Evolutionary conservation across 768 basidiomycete genomes (phyloP).

Genomic region (Podaxis sp.): DNA sequence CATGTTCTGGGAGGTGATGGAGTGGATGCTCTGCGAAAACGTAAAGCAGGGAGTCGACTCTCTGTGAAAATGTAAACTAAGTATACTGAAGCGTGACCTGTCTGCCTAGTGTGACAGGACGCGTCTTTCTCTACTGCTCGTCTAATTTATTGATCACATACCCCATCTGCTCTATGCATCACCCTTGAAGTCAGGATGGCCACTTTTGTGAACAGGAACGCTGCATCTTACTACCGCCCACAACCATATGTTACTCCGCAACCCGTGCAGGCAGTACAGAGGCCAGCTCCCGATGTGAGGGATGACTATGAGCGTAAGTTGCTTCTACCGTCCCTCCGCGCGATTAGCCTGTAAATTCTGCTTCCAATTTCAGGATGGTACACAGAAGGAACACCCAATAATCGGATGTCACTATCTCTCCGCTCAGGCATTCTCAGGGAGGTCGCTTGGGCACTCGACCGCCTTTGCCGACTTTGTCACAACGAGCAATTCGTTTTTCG

Average conservation of each 20-base stretch:
- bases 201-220: conserved; percentile 14
- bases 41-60: neutral
- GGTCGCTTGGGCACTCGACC: conserved; percentile 85
- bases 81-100: neutral
- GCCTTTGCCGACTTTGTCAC: conserved; percentile 73
- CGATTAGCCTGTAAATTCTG: conserved; percentile 5
- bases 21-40: neutral
- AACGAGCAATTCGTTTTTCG: conserved; percentile 75
- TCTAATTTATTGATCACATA: neutral
- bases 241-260: conserved; percentile 11
- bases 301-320: conserved; percentile 77
- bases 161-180: neutral
- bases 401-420: conserved; percentile 88
- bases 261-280: conserved; percentile 21
- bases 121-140: neutral
- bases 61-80: no score
- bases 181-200: conserved; percentile 5
- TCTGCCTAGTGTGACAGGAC: neutral
- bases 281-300: conserved; percentile 41
- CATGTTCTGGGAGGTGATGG: neutral
- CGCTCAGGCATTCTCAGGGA: conserved; percentile 80
- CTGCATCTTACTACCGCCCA: conserved; percentile 27
- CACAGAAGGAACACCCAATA: conserved; percentile 72
- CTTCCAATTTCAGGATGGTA: conserved; percentile 62
- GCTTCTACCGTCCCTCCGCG: conserved; percentile 2